Evolutionary conservation across 805 yeast genomes (phyloP).

Genomic region (Ogataea pini): DNA sequence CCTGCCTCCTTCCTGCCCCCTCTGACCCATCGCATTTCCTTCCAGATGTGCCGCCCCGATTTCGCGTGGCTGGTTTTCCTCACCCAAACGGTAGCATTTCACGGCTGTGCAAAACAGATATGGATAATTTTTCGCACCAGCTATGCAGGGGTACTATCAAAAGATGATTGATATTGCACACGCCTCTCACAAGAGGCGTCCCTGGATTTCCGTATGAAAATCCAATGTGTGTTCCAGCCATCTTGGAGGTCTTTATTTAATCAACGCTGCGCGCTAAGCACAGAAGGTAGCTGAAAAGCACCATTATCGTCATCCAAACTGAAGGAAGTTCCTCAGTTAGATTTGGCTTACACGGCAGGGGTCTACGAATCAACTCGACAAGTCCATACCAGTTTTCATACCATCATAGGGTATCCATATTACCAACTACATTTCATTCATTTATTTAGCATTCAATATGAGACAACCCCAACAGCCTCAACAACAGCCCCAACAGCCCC

Average conservation of each 20-base stretch:
- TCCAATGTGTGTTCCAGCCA: conserved; percentile 1
- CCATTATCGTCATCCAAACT: conserved; percentile 1
- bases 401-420: background rate
- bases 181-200: conserved; percentile 1
- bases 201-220: background rate
- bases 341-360: background rate
- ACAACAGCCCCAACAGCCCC: background rate
- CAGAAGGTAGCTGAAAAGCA: background rate
- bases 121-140: conserved; percentile 4
- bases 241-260: background rate
- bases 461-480: conserved; percentile 1
- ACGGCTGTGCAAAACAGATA: conserved; percentile 5
- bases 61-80: conserved; percentile 3
- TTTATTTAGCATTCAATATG: background rate
- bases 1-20: too few relatives aligned
- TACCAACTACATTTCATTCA: background rate
- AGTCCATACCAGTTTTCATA: too few relatives aligned
- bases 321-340: background rate
- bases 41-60: background rate
- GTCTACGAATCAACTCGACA: background rate
- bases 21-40: background rate
- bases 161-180: background rate
- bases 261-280: background rate
- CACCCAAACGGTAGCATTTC: background rate
- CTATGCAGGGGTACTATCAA: conserved; percentile 2